Evolutionary conservation across 2,329 filamentous ascomycete genomes (phyloP), one percentile per base, ranked within the genome.

Genomic region (Alternaria triticimaculans): DNA sequence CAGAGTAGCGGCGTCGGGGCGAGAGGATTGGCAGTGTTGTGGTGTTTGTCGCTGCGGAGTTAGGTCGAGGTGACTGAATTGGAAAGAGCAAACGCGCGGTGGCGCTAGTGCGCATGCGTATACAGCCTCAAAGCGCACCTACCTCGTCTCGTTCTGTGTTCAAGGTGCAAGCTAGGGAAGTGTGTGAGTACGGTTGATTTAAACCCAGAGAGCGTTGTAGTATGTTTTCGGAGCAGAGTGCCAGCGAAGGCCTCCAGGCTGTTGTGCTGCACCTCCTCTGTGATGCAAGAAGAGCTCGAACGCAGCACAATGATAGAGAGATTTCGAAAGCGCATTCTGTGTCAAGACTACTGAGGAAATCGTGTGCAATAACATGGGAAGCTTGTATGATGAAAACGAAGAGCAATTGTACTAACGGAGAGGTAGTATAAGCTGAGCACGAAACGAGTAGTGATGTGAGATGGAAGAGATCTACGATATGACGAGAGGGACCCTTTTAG

Each of bases 51-150:
- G 25, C 10, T 50, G n/a, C 30, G 21, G 30, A 41, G 50, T 5
- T 43, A 43, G 23, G 51, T 64, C 25, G n/a, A 60, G 54, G 54
- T 62, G 55, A 65, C 23, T 23, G 20, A 48, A 20, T 48, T 54
- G 55, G 37, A 62, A 62, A 23, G 55, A 62, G 58, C 46, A 55
- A 45, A 62, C 55, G 18, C 33, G 30, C 49, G 46, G 41, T 60
- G 53, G 30, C 50, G 45, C 50, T 15, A 9, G 48, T 30, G 58
- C 37, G 21, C 15, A 26, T 25, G 28, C 15, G 37, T 41, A 41
- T 18, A 41, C 37, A 41, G 37, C 9, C 15, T 41, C 37, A 41
- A n/a, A 41, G 37, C 26, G 15, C 49, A 10, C 41, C 25, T 55
- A n/a, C 20, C 20, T 4, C 15, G 37, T 41, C 37, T n/a, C n/a